A percentile compares a stretch with the other conserved stretches of the same genome.
Conservation (phyloP, 257 asterid species). For the Solanum peruvianum region DNA sequence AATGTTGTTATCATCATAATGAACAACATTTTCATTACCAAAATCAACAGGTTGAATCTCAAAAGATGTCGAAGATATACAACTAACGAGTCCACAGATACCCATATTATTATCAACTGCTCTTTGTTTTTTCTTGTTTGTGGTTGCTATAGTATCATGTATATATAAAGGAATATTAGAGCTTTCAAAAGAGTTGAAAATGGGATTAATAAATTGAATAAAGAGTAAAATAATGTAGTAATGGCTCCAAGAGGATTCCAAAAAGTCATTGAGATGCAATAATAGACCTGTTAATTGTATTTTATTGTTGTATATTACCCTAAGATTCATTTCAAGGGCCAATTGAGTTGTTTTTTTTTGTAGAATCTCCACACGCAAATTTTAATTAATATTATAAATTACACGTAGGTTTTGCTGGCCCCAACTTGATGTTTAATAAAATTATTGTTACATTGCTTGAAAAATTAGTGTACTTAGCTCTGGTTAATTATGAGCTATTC, state of each 20-base stretch:
- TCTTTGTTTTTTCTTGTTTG: neutral
- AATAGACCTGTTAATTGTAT: conserved; percentile 15
- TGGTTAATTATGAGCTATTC: neutral
- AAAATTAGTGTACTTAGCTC: neutral
- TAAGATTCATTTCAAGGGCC: conserved; percentile 83
- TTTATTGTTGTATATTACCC: conserved; percentile 27
- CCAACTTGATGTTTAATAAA: neutral
- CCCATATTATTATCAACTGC: conserved; percentile 31
- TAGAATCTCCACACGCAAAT: neutral
- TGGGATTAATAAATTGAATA: neutral
- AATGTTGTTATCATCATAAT: conserved; percentile 9
- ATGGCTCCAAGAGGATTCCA: conserved; percentile 28
- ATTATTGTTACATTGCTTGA: neutral
- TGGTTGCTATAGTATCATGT: neutral
- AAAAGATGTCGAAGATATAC: conserved; percentile 36
- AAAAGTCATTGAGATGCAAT: conserved; percentile 27
- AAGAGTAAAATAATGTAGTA: conserved; percentile 4
- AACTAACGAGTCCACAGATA: conserved; percentile 20
- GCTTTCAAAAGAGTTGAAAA: neutral
- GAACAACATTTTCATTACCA: conserved; percentile 51
- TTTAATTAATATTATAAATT: neutral
- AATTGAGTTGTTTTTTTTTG: conserved; percentile 23
- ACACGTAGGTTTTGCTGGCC: neutral
- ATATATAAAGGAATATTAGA: neutral
- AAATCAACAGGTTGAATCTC: conserved; percentile 45